These are phyloP conservation scores for Phytophthora pini DNA, from an alignment of 352 stramenopile genomes.

Conservation along the genomic window DNA sequence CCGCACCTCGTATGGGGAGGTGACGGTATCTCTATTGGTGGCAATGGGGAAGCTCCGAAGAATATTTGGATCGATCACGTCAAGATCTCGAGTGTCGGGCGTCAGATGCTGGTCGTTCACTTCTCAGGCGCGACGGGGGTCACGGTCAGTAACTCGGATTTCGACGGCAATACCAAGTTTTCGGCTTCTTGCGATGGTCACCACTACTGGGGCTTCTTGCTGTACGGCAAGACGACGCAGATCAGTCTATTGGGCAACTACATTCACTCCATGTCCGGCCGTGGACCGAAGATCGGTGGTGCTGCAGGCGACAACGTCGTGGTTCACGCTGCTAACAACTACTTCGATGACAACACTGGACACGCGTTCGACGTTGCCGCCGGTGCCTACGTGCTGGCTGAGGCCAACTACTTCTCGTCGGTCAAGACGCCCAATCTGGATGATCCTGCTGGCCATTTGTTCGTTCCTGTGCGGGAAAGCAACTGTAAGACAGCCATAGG, in stretches of 20 bases:
- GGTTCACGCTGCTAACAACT: slow-evolving; percentile 37
- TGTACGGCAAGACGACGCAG: slow-evolving; percentile 24
- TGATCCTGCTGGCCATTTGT: slow-evolving; percentile 23
- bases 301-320: slow-evolving; percentile 11
- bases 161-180: slow-evolving; percentile 15
- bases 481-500: slow-evolving; percentile 24
- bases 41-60: slow-evolving; percentile 14
- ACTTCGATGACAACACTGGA: slow-evolving; percentile 29
- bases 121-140: slow-evolving; percentile 22
- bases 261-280: slow-evolving; percentile 41
- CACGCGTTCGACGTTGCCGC: slow-evolving; percentile 26
- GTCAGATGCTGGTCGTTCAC: slow-evolving; percentile 32
- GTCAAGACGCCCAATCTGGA: slow-evolving; percentile 21
- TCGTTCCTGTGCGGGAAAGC: slow-evolving; percentile 13
- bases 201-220: slow-evolving; percentile 50
- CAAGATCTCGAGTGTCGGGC: slow-evolving; percentile 30
- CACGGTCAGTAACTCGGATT: slow-evolving; percentile 31
- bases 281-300: slow-evolving; percentile 41
- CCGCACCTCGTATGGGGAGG: slow-evolving; percentile 20
- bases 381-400: slow-evolving; percentile 24
- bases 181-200: slow-evolving; percentile 26
- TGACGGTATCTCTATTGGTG: slow-evolving; percentile 32
- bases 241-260: slow-evolving; percentile 30
- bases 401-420: slow-evolving; percentile 37
- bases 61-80: slow-evolving; percentile 44